phyloP scores from a whole-genome alignment of 2,329 filamentous ascomycete species.

The Fusarium poae region DNA sequence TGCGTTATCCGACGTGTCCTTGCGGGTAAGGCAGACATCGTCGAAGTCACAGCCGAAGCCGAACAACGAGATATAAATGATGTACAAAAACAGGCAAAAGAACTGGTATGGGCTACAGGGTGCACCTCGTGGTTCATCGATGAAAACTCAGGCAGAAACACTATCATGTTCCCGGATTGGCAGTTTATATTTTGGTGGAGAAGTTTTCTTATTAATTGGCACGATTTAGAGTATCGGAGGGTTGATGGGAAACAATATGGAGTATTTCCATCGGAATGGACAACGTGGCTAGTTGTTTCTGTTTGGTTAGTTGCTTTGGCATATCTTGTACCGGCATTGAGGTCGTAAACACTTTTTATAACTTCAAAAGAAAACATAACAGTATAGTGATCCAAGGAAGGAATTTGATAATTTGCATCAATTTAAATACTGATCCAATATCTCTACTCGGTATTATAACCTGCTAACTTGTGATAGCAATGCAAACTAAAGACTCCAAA shows the following conservation, averaged over 20 bases:
- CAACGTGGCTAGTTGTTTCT: neutral
- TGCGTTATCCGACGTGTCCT: constrained; percentile 56
- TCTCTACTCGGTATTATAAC: neutral
- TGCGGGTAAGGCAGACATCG: constrained; percentile 46
- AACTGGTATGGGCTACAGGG: constrained; percentile 63
- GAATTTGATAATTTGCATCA: neutral
- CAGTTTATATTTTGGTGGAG: constrained; percentile 63
- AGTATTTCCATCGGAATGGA: accelerated
- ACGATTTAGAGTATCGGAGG: constrained; percentile 51
- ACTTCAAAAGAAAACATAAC: accelerated
- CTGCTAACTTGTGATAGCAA: neutral
- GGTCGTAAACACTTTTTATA: no score
- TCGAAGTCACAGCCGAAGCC: constrained; percentile 50
- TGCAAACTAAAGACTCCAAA: neutral
- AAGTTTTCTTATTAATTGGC: constrained; percentile 59
- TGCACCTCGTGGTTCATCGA: constrained; percentile 67
- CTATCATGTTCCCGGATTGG: constrained; percentile 66
- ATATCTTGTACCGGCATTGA: neutral
- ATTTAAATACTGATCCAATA: neutral
- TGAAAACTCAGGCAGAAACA: constrained; percentile 60
- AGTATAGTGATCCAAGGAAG: no score
- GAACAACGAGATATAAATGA: constrained; percentile 47
- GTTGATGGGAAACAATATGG: neutral
- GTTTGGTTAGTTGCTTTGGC: constrained; percentile 4
- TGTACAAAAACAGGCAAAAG: constrained; percentile 58